Percentiles rank a stretch among this genome's conserved stretches.
Conservation (phyloP, 2,329 filamentous ascomycete species). For the Botrytis hyacinthi region DNA sequence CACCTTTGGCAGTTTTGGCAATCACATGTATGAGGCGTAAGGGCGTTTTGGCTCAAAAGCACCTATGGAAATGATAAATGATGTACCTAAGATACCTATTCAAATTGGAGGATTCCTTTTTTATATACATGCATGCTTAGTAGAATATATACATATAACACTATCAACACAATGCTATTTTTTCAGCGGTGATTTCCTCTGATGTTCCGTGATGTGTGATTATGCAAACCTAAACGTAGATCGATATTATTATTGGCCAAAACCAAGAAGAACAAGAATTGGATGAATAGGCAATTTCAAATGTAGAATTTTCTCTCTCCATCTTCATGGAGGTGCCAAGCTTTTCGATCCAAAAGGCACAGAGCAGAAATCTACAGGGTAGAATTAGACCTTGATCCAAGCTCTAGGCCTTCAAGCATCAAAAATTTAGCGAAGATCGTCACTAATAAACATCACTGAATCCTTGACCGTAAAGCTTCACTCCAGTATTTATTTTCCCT, state of each 20-base stretch:
- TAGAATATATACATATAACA: not conserved
- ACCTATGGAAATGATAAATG: not conserved
- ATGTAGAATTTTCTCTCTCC: not conserved
- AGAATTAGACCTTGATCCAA: not conserved
- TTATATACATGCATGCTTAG: not conserved
- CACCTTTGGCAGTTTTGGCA: not conserved
- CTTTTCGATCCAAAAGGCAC: not conserved
- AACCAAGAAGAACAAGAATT: not conserved
- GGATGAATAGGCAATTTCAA: not conserved
- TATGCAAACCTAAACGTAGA: not conserved
- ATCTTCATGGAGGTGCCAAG: not conserved
- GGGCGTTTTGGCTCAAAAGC: not conserved
- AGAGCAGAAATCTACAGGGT: not conserved
- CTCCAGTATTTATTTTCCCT: not conserved
- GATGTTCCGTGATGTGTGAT: not conserved
- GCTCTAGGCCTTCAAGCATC: conserved; percentile 3
- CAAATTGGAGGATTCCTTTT: not conserved
- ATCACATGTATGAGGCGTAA: not conserved
- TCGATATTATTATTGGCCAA: not conserved
- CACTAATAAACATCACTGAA: conserved; percentile 14
- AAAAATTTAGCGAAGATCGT: conserved; percentile 11
- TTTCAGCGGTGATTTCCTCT: not conserved
- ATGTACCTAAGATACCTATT: not conserved
- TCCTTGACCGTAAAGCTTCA: conserved; percentile 9
- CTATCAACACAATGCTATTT: not conserved